Percentiles rank a stretch among this genome's conserved stretches.
Conservation (phyloP, 768 basidiomycete species). For the Hericium coralloides region DNA sequence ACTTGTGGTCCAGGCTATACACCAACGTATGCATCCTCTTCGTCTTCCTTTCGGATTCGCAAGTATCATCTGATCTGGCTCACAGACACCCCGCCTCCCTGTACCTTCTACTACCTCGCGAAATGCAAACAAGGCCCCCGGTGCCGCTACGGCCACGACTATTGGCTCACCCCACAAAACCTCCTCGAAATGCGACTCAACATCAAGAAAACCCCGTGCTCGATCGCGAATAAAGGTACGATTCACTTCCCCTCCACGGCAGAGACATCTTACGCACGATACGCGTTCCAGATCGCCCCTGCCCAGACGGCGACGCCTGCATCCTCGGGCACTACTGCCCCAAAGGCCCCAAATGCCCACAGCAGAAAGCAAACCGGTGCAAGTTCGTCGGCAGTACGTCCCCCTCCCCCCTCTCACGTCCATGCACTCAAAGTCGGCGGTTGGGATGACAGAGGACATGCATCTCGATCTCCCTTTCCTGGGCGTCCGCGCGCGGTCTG, state of each 20-base stretch:
- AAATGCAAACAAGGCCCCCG: conserved; percentile 22
- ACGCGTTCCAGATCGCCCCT: conserved; percentile 12
- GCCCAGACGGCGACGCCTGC: conserved; percentile 23
- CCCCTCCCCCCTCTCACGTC: too few species aligned
- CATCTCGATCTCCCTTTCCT: too few species aligned
- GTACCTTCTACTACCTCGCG: conserved; percentile 28
- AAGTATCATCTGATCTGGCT: neutral
- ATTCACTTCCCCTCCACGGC: neutral
- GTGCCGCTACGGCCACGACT: conserved; percentile 28
- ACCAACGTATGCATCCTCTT: neutral
- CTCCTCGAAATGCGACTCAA: conserved; percentile 22
- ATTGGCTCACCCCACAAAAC: conserved; percentile 21
- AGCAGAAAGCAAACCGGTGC: neutral
- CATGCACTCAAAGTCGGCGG: too few species aligned
- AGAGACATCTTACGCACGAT: neutral
- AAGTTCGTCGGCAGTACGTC: neutral
- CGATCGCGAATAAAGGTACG: conserved; percentile 21
- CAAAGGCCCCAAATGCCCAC: conserved; percentile 23
- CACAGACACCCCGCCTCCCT: conserved; percentile 28
- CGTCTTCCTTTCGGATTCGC: neutral
- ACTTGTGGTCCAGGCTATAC: neutral
- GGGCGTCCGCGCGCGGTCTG: too few species aligned
- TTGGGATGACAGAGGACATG: too few species aligned
- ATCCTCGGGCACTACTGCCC: conserved; percentile 30
- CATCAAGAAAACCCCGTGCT: conserved; percentile 28